Evolutionary conservation across 129 eudicot species (phyloP).

Genomic region (carrot (Daucus carota)): DH1_v3.0 NC_030382.2:45031001-45031500

Average conservation of each 20-base stretch:
- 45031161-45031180: no score
- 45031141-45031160: no score
- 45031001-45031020: slow-evolving; percentile 99
- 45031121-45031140: no score
- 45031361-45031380: slow-evolving; percentile 96
- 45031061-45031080: no score
- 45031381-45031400: slow-evolving; percentile 98
- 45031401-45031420: not conserved
- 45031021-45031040: slow-evolving; percentile 32
- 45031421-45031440: not conserved
- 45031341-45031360: slow-evolving; percentile 61
- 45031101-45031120: no score
- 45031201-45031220: no score
- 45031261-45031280: not conserved
- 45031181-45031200: no score
- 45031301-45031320: not conserved
- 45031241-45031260: no score
- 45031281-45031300: not conserved
- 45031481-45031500: not conserved
- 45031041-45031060: no score
- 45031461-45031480: not conserved
- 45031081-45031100: no score
- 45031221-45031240: no score
- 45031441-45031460: not conserved
- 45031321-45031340: not conserved